A percentile compares a stretch with the other conserved stretches of the same genome.
Evolutionary conservation across 2,329 filamentous ascomycete genomes (phyloP).

Genomic region (Ilyonectria robusta): DNA sequence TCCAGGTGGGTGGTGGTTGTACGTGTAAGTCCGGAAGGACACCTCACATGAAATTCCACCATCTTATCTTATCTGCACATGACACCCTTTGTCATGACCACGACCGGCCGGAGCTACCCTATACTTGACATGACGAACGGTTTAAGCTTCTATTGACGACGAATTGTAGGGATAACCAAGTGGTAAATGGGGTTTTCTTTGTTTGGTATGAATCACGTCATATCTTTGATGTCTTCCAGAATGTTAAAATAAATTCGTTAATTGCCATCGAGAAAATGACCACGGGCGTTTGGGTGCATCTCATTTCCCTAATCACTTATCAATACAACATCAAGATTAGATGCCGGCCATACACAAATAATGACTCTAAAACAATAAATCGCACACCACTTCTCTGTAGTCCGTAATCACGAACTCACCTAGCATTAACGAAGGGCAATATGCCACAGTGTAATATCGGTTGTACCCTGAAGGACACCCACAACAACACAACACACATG

Average conservation of each 20-base stretch:
- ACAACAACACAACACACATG: not conserved
- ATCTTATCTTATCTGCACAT: conserved; percentile 54
- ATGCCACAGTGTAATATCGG: not conserved
- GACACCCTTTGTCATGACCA: conserved; percentile 41
- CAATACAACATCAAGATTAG: too few species aligned
- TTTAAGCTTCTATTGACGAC: not conserved
- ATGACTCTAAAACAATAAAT: not conserved
- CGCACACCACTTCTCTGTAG: not conserved
- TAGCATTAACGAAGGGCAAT: not conserved
- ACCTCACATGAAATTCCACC: conserved; percentile 48
- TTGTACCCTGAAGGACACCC: conserved; percentile 3
- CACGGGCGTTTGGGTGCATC: too few species aligned
- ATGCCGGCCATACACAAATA: too few species aligned
- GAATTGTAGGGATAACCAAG: not conserved
- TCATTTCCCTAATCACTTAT: too few species aligned
- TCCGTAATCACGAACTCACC: not conserved
- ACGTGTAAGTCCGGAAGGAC: conserved; percentile 47
- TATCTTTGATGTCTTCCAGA: too few species aligned
- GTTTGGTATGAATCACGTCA: not conserved
- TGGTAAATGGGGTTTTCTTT: not conserved
- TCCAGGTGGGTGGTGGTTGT: conserved; percentile 11
- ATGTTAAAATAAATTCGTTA: too few species aligned
- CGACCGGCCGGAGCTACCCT: conserved; percentile 34
- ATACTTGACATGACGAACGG: conserved; percentile 2
- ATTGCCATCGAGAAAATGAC: too few species aligned